Base-by-base conservation (phyloP, 805 yeast species). In the Candida wancherniae region DNA sequence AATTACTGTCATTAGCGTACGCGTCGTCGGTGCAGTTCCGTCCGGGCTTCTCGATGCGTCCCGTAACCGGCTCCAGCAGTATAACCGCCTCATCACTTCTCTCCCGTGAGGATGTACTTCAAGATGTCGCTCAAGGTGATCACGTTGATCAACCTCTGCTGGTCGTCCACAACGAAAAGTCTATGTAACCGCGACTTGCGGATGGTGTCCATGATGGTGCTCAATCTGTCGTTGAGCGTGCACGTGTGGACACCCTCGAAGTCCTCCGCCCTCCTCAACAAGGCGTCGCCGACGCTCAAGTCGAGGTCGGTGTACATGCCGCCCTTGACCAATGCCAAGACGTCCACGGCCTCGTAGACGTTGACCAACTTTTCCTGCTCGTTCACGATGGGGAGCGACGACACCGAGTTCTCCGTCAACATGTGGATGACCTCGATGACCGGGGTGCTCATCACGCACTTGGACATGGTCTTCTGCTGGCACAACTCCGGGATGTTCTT, bases 231-330 rank as follows among this genome's bases (percentile, higher is more conserved):
- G 45, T 78, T 73, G 43, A 78, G 69, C 0, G 97, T 85, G 60
- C 98, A 92, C 0, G 97, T 92, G 59, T 87, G 85, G 9, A 92
- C 97, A 37, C 99, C 98, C 58, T 92, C 97, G 49, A 90, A 92
- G 54, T 92, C 97, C 46, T 88, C 96, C 4, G 95, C 80, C 52
- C 95, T 70, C 58, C 95, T 77, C 77, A 92, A 76, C 31, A 92
- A 66, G 0, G 97, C 97, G 57, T 92, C 97, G 3, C 98, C 99
- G 4, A 92, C 96, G 36, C 90, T 80, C 45, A 92, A 66, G 22
- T 87, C 82, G 39, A 90, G 65, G 57, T 92, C 97, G 21, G 87
- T 82, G 51, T 90, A 87, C 52, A 87, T 79, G 4, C 97, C 97
- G 22, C 96, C 95, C 58, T 88, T 90, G 37, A 92, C 86, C 45